Base-by-base conservation (phyloP, 805 yeast species). In the Lachancea lanzarotensis region DNA sequence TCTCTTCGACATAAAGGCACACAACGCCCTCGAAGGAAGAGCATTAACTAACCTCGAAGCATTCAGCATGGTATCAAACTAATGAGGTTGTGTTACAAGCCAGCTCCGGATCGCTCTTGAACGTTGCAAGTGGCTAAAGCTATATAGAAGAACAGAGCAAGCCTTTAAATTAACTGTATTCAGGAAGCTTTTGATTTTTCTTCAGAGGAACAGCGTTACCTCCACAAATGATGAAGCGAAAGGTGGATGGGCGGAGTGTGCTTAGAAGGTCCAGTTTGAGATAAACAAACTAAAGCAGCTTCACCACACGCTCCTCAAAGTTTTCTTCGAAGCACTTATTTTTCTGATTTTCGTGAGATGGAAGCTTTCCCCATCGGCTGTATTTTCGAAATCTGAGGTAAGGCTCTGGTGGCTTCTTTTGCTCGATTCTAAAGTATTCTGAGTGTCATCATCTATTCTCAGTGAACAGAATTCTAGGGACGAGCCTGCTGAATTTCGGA, bases 301-400 rank as follows among this genome's bases (percentile, higher is more conserved):
- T 13, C 29, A 62, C 65, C 64, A 62, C 7, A 44, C 40, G 37
- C 67, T 62, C 45, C 50, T 55, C 41, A 62, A 45, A 1, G 65
- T 55, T 43, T 59, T 59, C 38, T 61, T 61, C 1, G 66, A 61
- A 15, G 60, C 62, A 45, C 67, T 62, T 17, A 61, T 59, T 42
- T 60, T 62, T 38, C 61, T 47, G 11, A 56, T 48, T 37, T 62
- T 62, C 17, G 49, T 20, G 10, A 43, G 30, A 11, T 26, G 20
- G 27, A 9, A 18, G 12, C 12, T 20, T 4, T 27, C 31, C 40
- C 17, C 35, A 27, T 50, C 48, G 35, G 48, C 31, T 9, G 53
- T 56, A 27, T 56, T 57, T 3, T 47, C 45, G 3, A 48, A 20
- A 30, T 55, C 54, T 20, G 52, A 49, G 7, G 48, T 52, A 15